A percentile compares a stretch with the other conserved stretches of the same genome.
These are phyloP conservation scores for Talaromyces sp. DNA, from an alignment of 2,329 filamentous ascomycete species.

Conservation along the genomic window DNA sequence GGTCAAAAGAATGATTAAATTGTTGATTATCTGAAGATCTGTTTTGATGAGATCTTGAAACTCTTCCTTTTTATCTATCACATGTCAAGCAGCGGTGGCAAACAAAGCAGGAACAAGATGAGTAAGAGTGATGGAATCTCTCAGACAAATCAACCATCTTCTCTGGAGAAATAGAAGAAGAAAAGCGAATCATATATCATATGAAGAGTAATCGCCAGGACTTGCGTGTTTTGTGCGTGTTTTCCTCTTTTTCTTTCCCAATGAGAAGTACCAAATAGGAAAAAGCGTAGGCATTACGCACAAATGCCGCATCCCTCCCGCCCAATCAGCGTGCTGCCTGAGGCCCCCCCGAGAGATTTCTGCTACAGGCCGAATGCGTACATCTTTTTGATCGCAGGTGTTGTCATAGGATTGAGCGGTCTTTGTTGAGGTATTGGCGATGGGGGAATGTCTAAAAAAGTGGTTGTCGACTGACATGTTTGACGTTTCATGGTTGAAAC, in stretches of 20 bases:
- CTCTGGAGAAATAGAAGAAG: not conserved
- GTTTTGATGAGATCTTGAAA: not conserved
- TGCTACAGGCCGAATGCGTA: conserved; percentile 3
- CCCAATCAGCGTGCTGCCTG: not conserved
- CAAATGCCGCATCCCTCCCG: conserved; percentile 8
- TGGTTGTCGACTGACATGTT: not conserved
- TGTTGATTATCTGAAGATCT: not conserved
- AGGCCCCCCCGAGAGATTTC: not conserved
- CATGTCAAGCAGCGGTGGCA: not conserved
- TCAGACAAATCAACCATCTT: not conserved
- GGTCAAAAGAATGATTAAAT: not conserved
- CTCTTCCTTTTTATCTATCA: not conserved
- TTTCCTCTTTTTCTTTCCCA: not conserved
- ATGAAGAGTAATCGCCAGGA: too few relatives aligned
- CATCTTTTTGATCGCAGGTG: too few relatives aligned
- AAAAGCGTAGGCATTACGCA: conserved; percentile 2
- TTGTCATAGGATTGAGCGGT: not conserved
- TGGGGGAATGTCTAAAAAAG: too few relatives aligned
- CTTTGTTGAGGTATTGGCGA: not conserved
- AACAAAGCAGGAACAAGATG: conserved; percentile 1
- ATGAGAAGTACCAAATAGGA: not conserved
- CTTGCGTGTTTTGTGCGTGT: conserved; percentile 8
- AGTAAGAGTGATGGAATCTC: not conserved
- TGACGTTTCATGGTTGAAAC: not conserved
- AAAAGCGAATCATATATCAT: not conserved